These are phyloP conservation scores for Thymus mandschuricus DNA, from an alignment of 257 asterid species.

Conservation along the genomic window DNA sequence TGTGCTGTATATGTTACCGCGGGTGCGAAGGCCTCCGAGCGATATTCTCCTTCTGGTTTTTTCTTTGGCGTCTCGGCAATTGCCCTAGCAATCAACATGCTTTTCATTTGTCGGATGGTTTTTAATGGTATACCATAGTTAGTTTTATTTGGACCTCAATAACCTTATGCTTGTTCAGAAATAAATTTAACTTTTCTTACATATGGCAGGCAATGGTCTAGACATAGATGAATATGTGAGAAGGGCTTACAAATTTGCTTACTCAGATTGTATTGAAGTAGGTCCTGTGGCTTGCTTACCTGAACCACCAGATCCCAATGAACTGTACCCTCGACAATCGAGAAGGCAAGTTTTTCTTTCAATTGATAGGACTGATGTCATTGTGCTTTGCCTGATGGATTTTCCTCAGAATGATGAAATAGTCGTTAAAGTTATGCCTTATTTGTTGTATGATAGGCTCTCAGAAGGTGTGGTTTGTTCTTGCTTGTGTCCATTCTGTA, in stretches of 20 bases:
- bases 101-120: slow-evolving; percentile 98
- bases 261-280: slow-evolving; percentile 95
- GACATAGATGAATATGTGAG: slow-evolving; percentile 97
- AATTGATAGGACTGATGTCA: slow-evolving; percentile 19
- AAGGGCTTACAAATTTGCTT: slow-evolving; percentile 95
- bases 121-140: slow-evolving; percentile 70
- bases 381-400: neutral
- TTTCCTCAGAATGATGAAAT: neutral
- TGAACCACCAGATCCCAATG: slow-evolving; percentile 98
- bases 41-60: slow-evolving; percentile 97
- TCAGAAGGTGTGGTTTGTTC: slow-evolving; percentile 8
- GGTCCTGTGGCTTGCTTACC: slow-evolving; percentile 96
- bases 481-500: slow-evolving; percentile 10
- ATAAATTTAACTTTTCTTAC: slow-evolving; percentile 31
- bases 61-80: slow-evolving; percentile 99
- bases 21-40: slow-evolving; percentile 93
- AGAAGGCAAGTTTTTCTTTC: slow-evolving; percentile 62
- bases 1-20: slow-evolving; percentile 98
- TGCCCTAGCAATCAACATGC: slow-evolving; percentile 97
- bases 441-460: slow-evolving; percentile 14
- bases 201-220: slow-evolving; percentile 80
- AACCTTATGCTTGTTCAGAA: slow-evolving; percentile 3
- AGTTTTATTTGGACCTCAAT: slow-evolving; percentile 26
- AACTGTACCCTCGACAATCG: slow-evolving; percentile 92
- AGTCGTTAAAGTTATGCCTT: neutral